phyloP scores from a whole-genome alignment of 768 basidiomycete genomes.

The Gloeostereum incarnatum region DNA sequence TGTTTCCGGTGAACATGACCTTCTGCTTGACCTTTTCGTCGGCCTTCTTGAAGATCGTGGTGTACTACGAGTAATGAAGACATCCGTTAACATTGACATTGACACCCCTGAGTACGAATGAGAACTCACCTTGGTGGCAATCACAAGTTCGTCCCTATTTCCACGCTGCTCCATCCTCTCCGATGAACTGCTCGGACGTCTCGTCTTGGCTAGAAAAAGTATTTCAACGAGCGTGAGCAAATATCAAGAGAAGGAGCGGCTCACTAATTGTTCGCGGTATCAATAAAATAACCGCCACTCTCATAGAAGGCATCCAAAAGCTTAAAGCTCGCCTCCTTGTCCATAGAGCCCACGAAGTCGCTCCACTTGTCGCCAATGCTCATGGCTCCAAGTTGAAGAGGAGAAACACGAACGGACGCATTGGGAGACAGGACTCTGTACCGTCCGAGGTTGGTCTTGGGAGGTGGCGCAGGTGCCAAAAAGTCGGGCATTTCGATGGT shows the following conservation, averaged over 20 bases:
- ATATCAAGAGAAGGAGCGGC: conserved; percentile 5
- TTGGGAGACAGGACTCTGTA: conserved; percentile 24
- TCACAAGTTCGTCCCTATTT: conserved; percentile 38
- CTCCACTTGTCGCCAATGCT: conserved; percentile 27
- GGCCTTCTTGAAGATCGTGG: conserved; percentile 18
- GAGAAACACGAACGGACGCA: conserved; percentile 32
- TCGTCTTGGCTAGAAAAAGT: conserved; percentile 34
- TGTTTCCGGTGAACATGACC: conserved; percentile 38
- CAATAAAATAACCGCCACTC: conserved; percentile 40
- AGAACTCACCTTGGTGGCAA: conserved; percentile 31
- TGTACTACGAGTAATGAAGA: conserved; percentile 18
- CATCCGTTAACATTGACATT: not conserved
- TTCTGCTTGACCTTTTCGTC: conserved; percentile 19
- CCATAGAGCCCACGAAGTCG: conserved; percentile 21
- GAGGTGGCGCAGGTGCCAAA: conserved; percentile 14
- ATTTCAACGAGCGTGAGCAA: not conserved
- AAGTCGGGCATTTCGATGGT: conserved; percentile 1
- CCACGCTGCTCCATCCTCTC: conserved; percentile 39
- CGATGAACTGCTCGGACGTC: conserved; percentile 42
- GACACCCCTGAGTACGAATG: too few species aligned
- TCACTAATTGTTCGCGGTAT: conserved; percentile 37
- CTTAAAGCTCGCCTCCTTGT: conserved; percentile 32
- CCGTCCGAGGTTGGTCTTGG: conserved; percentile 19
- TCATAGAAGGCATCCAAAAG: conserved; percentile 34
- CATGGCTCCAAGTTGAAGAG: conserved; percentile 32